Conservation (phyloP, 1,284 basidiomycete species). For the Paramarasmius palmivorus region DNA sequence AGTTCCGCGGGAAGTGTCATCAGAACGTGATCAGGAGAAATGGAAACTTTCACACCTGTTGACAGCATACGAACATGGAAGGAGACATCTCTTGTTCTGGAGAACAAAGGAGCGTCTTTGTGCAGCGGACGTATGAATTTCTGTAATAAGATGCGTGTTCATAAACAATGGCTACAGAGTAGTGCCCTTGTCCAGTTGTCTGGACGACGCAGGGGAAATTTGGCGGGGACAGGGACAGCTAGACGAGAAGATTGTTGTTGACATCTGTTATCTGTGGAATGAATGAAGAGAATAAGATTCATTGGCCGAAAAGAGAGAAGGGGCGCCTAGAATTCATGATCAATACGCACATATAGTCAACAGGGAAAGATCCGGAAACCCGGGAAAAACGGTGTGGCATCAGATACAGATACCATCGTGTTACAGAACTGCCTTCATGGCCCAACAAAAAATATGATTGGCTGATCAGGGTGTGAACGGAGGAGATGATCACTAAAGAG, state of each 20-base stretch:
- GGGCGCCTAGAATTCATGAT: not conserved
- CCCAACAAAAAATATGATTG: constrained; percentile 23
- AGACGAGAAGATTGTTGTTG: too few species aligned
- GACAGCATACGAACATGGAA: not conserved
- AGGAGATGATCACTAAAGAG: constrained; percentile 15
- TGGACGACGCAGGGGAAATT: not conserved
- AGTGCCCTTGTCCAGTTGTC: not conserved
- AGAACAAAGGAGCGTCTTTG: not conserved
- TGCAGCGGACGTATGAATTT: not conserved
- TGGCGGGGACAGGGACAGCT: too few species aligned
- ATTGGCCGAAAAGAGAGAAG: not conserved
- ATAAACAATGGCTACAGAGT: not conserved
- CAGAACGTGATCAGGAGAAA: not conserved
- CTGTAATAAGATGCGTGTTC: not conserved
- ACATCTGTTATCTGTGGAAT: too few species aligned
- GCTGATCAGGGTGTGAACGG: constrained; percentile 26
- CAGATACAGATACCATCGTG: too few species aligned
- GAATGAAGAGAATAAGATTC: constrained; percentile 1
- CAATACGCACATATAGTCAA: not conserved
- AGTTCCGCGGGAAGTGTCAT: not conserved
- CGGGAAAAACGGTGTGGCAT: constrained; percentile 5
- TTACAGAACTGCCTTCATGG: not conserved
- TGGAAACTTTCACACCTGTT: not conserved
- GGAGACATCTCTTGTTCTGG: not conserved
- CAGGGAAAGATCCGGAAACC: constrained; percentile 16